These are phyloP conservation scores for Rhizopus microsporus DNA, from an alignment of 371 early-diverging fungal species.

Conservation along the genomic window DNA sequence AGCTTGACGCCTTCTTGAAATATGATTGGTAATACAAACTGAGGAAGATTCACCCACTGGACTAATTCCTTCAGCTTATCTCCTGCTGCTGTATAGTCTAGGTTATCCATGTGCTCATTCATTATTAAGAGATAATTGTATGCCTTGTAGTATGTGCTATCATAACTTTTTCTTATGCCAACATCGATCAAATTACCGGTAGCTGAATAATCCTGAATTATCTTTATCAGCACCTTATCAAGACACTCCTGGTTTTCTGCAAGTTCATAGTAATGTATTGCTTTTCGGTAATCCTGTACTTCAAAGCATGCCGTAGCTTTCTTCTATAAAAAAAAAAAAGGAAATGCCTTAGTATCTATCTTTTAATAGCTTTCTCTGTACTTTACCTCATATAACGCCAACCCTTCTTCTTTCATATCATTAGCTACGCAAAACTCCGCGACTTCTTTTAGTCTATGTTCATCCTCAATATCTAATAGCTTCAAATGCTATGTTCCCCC, in stretches of 20 bases:
- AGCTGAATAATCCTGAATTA: not conserved
- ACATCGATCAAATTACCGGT: constrained; percentile 12
- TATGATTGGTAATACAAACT: constrained; percentile 1
- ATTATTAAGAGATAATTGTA: not conserved
- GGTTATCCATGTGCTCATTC: not conserved
- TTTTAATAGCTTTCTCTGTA: not conserved
- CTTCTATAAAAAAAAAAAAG: not conserved
- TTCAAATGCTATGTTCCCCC: constrained; percentile 7
- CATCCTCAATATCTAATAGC: constrained; percentile 4
- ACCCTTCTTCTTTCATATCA: constrained; percentile 2
- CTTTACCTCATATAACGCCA: constrained; percentile 10
- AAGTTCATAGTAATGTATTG: constrained; percentile 11
- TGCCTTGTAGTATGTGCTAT: not conserved
- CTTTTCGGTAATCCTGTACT: constrained; percentile 9
- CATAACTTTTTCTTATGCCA: not conserved
- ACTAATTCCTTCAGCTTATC: constrained; percentile 4
- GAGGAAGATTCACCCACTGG: not conserved
- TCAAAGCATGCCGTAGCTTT: constrained; percentile 5
- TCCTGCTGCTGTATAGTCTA: not conserved
- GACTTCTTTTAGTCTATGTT: constrained; percentile 3
- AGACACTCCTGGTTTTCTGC: constrained; percentile 4
- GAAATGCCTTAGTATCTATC: not conserved
- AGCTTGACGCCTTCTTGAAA: constrained; percentile 10
- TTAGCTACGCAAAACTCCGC: constrained; percentile 7
- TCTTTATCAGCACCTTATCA: constrained; percentile 1